phyloP scores from a whole-genome alignment of 2,329 filamentous ascomycete genomes.

The Ustulina deusta region DNA sequence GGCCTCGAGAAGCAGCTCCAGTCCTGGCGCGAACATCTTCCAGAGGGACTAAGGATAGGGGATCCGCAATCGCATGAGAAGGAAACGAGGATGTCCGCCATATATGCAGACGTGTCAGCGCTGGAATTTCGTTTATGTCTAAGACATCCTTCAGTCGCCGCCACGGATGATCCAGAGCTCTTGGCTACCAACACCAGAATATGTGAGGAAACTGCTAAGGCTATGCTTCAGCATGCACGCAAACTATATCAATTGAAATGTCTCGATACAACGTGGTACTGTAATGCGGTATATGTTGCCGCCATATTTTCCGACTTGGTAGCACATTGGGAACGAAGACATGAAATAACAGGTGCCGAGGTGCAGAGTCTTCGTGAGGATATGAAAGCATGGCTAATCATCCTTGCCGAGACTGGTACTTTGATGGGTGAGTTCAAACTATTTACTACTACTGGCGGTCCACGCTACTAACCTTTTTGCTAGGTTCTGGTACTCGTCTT shows the following conservation, averaged over 20 bases:
- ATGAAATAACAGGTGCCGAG: slow-evolving; percentile 68
- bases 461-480: slow-evolving; percentile 33
- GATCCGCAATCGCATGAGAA: slow-evolving; percentile 55
- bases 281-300: slow-evolving; percentile 76
- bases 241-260: slow-evolving; percentile 73
- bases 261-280: slow-evolving; percentile 83
- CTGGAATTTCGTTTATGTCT: slow-evolving; percentile 71
- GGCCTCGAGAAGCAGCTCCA: slow-evolving; percentile 74
- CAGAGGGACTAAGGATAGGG: slow-evolving; percentile 67
- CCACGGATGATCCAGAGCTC: slow-evolving; percentile 65
- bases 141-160: slow-evolving; percentile 70
- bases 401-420: slow-evolving; percentile 74
- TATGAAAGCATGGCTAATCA: slow-evolving; percentile 76
- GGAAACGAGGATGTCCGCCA: slow-evolving; percentile 62
- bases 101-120: slow-evolving; percentile 66
- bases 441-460: not conserved
- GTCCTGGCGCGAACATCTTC: slow-evolving; percentile 73
- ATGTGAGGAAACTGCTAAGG: slow-evolving; percentile 73
- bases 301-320: slow-evolving; percentile 80
- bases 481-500: slow-evolving; percentile 60
- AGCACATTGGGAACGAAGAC: slow-evolving; percentile 74
- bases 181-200: slow-evolving; percentile 73
- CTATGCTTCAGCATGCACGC: slow-evolving; percentile 71
- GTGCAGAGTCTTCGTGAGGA: slow-evolving; percentile 71
- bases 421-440: slow-evolving; percentile 74